phyloP scores from a whole-genome alignment of 208 protist species.

The Trypanosomatidae sp. region DNA sequence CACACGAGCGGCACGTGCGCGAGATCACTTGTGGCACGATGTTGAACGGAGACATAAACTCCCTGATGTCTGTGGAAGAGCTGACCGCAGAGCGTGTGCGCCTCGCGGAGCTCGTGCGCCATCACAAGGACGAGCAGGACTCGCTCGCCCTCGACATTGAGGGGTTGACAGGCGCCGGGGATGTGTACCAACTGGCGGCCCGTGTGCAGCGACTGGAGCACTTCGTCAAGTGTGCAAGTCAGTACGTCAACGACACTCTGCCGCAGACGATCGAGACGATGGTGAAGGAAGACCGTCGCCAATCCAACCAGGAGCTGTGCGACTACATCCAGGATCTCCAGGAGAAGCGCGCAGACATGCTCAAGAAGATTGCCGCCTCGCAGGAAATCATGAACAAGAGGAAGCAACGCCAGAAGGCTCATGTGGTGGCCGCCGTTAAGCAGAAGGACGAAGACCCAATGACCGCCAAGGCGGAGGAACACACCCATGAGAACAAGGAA shows the following conservation, averaged over 20 bases:
- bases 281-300: slow-evolving; percentile 46
- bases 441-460: slow-evolving; percentile 33
- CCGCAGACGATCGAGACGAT: slow-evolving; percentile 53
- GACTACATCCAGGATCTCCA: slow-evolving; percentile 68
- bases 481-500: slow-evolving; percentile 42
- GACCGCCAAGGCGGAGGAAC: slow-evolving; percentile 36
- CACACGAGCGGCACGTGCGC: slow-evolving; percentile 28
- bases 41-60: slow-evolving; percentile 6
- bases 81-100: slow-evolving; percentile 52
- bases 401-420: neutral
- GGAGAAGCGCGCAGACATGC: slow-evolving; percentile 41
- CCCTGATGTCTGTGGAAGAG: slow-evolving; percentile 52
- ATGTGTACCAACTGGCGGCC: slow-evolving; percentile 62
- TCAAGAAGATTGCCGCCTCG: slow-evolving; percentile 42
- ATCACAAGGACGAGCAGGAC: slow-evolving; percentile 84
- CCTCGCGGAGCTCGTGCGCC: slow-evolving; percentile 56
- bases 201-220: slow-evolving; percentile 73
- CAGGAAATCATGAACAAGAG: slow-evolving; percentile 42
- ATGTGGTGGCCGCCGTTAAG: slow-evolving; percentile 5
- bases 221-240: slow-evolving; percentile 36
- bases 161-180: slow-evolving; percentile 33
- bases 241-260: slow-evolving; percentile 52
- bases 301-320: slow-evolving; percentile 72
- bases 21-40: slow-evolving; percentile 29
- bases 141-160: slow-evolving; percentile 66